Percentiles rank a stretch among this genome's conserved stretches.
Evolutionary conservation across 2,329 filamentous ascomycete genomes (phyloP).

Genomic region (Aureobasidium vineae): DNA sequence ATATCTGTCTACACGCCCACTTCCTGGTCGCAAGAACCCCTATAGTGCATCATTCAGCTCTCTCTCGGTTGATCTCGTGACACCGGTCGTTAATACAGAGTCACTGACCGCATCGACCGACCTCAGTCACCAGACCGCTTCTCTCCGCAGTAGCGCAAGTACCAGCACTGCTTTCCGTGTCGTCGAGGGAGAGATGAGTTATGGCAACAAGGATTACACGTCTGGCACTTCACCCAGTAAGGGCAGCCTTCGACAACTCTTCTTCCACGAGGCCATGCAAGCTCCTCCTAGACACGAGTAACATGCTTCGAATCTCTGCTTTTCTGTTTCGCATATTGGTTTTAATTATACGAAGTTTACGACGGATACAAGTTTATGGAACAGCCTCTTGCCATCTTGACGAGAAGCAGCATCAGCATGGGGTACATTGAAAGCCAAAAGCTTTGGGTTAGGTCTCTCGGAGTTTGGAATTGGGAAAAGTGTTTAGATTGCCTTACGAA

Average conservation of each 20-base stretch:
- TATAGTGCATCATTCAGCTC: conserved; percentile 42
- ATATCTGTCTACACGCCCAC: conserved; percentile 44
- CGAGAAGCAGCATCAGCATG: background rate
- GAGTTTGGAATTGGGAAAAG: background rate
- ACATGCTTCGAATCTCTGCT: background rate
- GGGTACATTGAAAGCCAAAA: background rate
- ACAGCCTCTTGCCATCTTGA: background rate
- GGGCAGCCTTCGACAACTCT: conserved; percentile 38
- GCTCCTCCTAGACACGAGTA: conserved; percentile 29
- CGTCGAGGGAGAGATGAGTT: conserved; percentile 34
- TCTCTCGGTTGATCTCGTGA: conserved; percentile 47
- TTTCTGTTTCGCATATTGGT: conserved; percentile 9
- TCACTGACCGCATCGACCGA: conserved; percentile 36
- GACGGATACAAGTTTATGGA: background rate
- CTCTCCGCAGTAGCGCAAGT: conserved; percentile 37
- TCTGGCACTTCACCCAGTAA: conserved; percentile 26
- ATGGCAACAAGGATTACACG: conserved; percentile 31
- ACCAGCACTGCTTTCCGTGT: conserved; percentile 36
- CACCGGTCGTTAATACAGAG: conserved; percentile 37
- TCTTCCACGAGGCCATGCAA: conserved; percentile 38
- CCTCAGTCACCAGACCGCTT: conserved; percentile 32
- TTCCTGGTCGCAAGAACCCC: conserved; percentile 43
- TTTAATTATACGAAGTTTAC: conserved; percentile 12
- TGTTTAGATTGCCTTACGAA: conserved; percentile 4
- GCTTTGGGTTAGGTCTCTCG: background rate